phyloP scores from a whole-genome alignment of 345 rosid species.

The Ricinus communis region DNA sequence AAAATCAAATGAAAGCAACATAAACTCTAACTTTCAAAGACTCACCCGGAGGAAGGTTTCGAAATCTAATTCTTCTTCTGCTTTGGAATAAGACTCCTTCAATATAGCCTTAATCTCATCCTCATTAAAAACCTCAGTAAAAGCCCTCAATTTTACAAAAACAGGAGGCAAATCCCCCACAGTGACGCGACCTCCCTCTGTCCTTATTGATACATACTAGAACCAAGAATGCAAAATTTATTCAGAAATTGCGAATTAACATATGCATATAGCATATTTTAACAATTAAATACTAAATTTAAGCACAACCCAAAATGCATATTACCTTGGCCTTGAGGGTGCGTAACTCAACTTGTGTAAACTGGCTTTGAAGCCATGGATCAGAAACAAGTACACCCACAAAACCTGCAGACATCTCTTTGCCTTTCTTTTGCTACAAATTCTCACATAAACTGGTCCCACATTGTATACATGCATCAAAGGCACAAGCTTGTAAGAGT shows the following conservation, averaged over 20 bases:
- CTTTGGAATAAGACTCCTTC: constrained; percentile 43
- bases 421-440: neutral
- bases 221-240: neutral
- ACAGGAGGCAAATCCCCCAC: constrained; percentile 69
- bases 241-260: constrained; percentile 3
- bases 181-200: constrained; percentile 48
- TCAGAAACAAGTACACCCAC: constrained; percentile 92
- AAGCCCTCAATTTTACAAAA: constrained; percentile 67
- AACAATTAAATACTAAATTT: neutral
- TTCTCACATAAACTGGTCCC: neutral
- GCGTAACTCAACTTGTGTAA: constrained; percentile 98
- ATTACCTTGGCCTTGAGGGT: constrained; percentile 91
- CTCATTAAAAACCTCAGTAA: constrained; percentile 55
- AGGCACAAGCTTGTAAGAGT: neutral
- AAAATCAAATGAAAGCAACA: neutral
- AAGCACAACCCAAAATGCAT: neutral
- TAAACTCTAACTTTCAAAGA: constrained; percentile 9
- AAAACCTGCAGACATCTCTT: constrained; percentile 66
- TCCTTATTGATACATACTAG: constrained; percentile 70
- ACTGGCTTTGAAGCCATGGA: constrained; percentile 96
- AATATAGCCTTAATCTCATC: constrained; percentile 64
- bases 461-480: neutral
- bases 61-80: constrained; percentile 70
- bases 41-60: constrained; percentile 86
- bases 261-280: neutral